Conservation (phyloP, 2,329 filamentous ascomycete genomes). For the Chrysosporium keratinophilum region DNA sequence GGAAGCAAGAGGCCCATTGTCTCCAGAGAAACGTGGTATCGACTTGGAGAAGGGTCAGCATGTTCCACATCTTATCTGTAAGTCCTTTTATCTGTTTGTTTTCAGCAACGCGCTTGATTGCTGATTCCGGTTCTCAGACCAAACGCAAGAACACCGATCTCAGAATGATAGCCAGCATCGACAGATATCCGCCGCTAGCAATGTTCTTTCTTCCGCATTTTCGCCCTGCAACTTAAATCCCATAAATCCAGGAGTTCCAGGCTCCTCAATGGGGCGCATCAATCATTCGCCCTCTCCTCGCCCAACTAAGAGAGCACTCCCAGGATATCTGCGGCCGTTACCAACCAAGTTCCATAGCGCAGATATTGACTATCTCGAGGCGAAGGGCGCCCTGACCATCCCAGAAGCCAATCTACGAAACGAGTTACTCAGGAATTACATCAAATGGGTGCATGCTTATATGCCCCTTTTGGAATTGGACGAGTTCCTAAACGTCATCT, state of each 20-base stretch:
- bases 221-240: constrained; percentile 29
- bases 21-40: constrained; percentile 38
- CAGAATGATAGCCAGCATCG: constrained; percentile 39
- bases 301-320: constrained; percentile 40
- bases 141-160: constrained; percentile 38
- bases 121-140: constrained; percentile 31
- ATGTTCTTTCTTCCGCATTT: constrained; percentile 28
- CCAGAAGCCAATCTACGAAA: constrained; percentile 62
- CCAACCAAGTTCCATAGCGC: constrained; percentile 66
- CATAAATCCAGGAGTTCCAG: constrained; percentile 21
- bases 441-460: constrained; percentile 85
- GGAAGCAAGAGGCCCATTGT: constrained; percentile 24
- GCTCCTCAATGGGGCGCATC: constrained; percentile 15
- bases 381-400: constrained; percentile 74
- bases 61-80: constrained; percentile 55
- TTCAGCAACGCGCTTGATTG: neutral
- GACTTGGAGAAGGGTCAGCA: constrained; percentile 45
- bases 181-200: constrained; percentile 35
- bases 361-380: constrained; percentile 70
- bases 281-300: constrained; percentile 40
- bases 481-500: constrained; percentile 49
- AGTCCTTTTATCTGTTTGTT: constrained; percentile 25
- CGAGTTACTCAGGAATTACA: constrained; percentile 68
- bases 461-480: constrained; percentile 73
- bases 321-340: constrained; percentile 67